phyloP scores from a whole-genome alignment of 2,329 filamentous ascomycete species.

The Colletotrichum sansevieriae region DNA sequence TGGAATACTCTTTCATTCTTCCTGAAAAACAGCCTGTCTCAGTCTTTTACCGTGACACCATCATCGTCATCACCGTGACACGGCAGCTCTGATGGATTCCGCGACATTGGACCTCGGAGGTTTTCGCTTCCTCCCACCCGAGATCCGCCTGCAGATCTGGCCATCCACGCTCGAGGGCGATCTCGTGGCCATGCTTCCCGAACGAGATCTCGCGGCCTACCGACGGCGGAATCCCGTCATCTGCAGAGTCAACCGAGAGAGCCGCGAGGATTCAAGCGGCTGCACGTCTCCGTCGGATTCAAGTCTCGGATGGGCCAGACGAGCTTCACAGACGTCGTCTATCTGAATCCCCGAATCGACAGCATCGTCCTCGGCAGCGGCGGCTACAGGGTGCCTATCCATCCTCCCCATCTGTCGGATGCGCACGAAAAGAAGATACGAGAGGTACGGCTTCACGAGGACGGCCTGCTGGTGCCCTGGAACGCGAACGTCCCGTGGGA shows the following conservation, averaged over 20 bases:
- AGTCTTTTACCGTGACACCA: too few species aligned
- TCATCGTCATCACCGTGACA: background rate
- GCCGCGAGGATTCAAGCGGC: slow-evolving; percentile 14
- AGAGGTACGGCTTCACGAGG: too few species aligned
- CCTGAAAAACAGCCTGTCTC: too few species aligned
- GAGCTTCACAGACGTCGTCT: background rate
- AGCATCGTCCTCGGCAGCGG: too few species aligned
- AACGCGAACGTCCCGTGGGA: too few species aligned
- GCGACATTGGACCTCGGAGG: background rate
- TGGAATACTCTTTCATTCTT: too few species aligned
- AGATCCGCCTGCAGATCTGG: slow-evolving; percentile 15
- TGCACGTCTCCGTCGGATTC: background rate
- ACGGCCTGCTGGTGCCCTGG: too few species aligned
- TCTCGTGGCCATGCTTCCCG: slow-evolving; percentile 10
- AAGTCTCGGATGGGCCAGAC: background rate
- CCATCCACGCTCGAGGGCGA: background rate
- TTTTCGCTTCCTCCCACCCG: slow-evolving; percentile 6
- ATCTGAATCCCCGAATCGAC: background rate
- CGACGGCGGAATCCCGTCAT: slow-evolving; percentile 9
- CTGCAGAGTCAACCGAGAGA: slow-evolving; percentile 15
- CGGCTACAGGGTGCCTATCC: too few species aligned
- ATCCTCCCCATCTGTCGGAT: too few species aligned
- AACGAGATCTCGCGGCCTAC: background rate
- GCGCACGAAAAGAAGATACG: too few species aligned
- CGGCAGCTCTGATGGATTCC: background rate